Evolutionary conservation across 768 basidiomycete genomes (phyloP), one percentile per base, ranked within the genome.

Genomic region (Xerocomus brunneocitrinus): DNA sequence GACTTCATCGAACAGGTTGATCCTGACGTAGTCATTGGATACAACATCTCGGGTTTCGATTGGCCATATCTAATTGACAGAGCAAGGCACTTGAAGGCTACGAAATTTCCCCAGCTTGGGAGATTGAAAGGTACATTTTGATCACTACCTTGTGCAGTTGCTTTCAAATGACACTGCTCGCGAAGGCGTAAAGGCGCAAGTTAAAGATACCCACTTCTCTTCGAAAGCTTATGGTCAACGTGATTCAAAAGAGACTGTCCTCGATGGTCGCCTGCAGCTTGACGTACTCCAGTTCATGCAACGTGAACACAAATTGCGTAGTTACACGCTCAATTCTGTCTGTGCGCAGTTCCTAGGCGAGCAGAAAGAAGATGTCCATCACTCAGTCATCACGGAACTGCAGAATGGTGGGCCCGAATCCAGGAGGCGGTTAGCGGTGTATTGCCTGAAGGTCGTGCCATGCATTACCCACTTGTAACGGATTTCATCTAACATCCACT

Each of bases 211-310:
- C 0, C 97, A 99, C 67, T 99, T 99, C 72, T 97, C 94, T 6
- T 98, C 95, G 0, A 97, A 93, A 66, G 97, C 97, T 1, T 98
- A 94, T 62, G 97, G 97, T 19, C 90, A 93, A 62, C 89, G 97
- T 46, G 94, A 97, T 69, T 97, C 94, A 0, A 98, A 98, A 67
- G 92, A 94, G 51, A 94, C 95, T 0, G 73, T 77, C 10, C 79
- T 98, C 27, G 91, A 95, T 57, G 97, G 97, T 27, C 85, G 97
- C 25, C 74, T 99, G 9, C 97, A 98, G 70, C 83, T 99, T 47
- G 97, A 99, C 76, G 74, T 99, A 14, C 79, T 99, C 34, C 94
- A 98, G 61, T 94, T 91, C 67, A 98, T 99, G 94, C 95, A 98
- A 64, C 83, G 97, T 58, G 97, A 99, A 69, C 89, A 98, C 74